Evolutionary conservation across 495 filamentous ascomycete genomes (phyloP).

Genomic region (Penicillium taxi): DNA sequence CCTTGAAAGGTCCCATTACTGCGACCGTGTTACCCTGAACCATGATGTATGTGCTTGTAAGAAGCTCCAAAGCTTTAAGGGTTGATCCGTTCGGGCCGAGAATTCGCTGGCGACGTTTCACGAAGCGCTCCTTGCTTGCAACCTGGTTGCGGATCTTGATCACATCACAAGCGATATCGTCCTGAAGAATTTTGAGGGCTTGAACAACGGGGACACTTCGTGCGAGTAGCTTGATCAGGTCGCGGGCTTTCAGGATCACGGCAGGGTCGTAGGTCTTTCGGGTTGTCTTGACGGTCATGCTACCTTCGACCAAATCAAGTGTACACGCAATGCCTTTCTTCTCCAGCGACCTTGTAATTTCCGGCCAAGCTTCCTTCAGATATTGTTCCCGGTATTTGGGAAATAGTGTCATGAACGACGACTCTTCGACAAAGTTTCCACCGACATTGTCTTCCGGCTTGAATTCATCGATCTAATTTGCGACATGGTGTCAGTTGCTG

Average conservation of each 20-base stretch:
- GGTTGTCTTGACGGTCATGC: slow-evolving; percentile 93
- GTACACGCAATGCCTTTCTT: slow-evolving; percentile 78
- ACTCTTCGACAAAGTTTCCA: slow-evolving; percentile 88
- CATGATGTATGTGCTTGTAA: slow-evolving; percentile 87
- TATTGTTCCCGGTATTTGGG: slow-evolving; percentile 97
- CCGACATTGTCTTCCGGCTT: slow-evolving; percentile 74
- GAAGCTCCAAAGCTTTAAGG: slow-evolving; percentile 89
- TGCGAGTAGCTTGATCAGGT: slow-evolving; percentile 87
- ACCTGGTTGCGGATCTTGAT: slow-evolving; percentile 90
- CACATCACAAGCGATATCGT: slow-evolving; percentile 81
- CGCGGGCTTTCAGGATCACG: slow-evolving; percentile 86
- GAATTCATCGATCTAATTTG: slow-evolving; percentile 68
- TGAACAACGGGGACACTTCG: slow-evolving; percentile 82
- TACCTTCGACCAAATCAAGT: slow-evolving; percentile 89
- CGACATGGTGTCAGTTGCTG: slow-evolving; percentile 5
- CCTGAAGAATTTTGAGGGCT: slow-evolving; percentile 88
- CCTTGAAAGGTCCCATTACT: slow-evolving; percentile 85
- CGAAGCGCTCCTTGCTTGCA: slow-evolving; percentile 91
- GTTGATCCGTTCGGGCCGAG: slow-evolving; percentile 78
- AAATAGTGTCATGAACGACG: slow-evolving; percentile 83
- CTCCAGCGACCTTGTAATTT: slow-evolving; percentile 69
- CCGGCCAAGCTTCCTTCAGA: slow-evolving; percentile 84
- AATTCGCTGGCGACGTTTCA: slow-evolving; percentile 90
- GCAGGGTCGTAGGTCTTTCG: slow-evolving; percentile 93
- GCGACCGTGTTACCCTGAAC: slow-evolving; percentile 96